These are phyloP conservation scores for Monosporascus sp. DNA, from an alignment of 2,329 filamentous ascomycete genomes.

Conservation along the genomic window DNA sequence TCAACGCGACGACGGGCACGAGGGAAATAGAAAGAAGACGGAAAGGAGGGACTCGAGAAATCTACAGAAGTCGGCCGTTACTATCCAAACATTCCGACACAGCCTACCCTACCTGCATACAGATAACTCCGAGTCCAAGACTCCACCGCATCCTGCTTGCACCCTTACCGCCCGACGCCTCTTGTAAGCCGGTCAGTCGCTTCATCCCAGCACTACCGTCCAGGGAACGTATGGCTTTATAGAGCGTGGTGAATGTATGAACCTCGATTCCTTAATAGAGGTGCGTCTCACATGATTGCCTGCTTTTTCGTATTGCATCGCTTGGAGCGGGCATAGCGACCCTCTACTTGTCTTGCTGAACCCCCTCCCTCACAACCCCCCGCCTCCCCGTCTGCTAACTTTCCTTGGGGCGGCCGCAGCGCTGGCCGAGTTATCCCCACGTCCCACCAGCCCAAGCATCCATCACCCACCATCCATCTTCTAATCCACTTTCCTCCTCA, in stretches of 20 bases:
- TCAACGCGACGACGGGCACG: conserved; percentile 8
- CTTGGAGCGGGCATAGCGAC: too few species aligned
- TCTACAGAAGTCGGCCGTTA: not conserved
- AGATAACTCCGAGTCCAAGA: not conserved
- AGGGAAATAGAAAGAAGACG: conserved; percentile 4
- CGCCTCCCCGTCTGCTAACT: too few species aligned
- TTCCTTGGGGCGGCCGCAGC: too few species aligned
- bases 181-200: not conserved
- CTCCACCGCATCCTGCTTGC: not conserved
- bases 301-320: not conserved
- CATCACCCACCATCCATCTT: conserved; percentile 6
- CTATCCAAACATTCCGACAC: conserved; percentile 3
- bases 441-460: not conserved
- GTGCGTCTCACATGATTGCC: not conserved
- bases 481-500: conserved; percentile 1
- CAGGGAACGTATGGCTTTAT: not conserved
- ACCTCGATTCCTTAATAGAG: not conserved
- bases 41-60: conserved; percentile 1
- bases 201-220: not conserved
- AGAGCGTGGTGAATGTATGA: not conserved
- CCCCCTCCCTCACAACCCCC: too few species aligned
- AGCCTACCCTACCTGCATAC: too few species aligned
- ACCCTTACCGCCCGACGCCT: not conserved
- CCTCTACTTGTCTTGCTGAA: too few species aligned
- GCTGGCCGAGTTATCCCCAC: too few species aligned